A percentile compares a stretch with the other conserved stretches of the same genome.
Conservation (phyloP, 1,284 basidiomycete genomes). For the Fomitiporia mediterranea region DNA sequence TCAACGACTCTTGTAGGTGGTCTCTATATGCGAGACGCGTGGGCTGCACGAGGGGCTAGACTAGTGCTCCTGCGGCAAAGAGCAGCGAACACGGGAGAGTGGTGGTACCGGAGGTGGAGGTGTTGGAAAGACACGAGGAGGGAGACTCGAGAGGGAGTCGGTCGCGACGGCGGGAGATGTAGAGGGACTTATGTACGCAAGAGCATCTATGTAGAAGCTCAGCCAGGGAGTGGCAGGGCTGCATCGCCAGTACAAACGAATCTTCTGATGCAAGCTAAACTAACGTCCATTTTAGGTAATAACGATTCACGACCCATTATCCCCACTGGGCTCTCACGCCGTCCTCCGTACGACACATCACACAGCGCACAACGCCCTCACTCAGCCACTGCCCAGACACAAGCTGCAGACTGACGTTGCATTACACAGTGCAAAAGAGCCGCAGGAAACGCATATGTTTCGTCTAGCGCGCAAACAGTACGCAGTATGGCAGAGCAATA, state of each 20-base stretch:
- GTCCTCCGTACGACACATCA: neutral
- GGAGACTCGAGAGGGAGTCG: neutral
- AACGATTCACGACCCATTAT: too few species aligned
- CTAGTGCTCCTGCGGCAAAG: neutral
- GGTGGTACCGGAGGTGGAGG: neutral
- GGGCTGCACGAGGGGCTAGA: neutral
- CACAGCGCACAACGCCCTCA: neutral
- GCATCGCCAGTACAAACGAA: too few species aligned
- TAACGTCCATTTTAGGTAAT: too few species aligned
- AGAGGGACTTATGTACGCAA: neutral
- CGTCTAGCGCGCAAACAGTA: too few species aligned
- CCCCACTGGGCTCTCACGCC: neutral
- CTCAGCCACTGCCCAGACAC: neutral
- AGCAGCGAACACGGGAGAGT: neutral
- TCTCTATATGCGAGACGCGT: neutral
- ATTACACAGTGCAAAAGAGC: neutral
- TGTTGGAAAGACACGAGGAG: neutral
- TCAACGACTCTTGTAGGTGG: neutral
- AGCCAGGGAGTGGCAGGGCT: too few species aligned
- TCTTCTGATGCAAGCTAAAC: neutral
- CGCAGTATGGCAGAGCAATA: neutral
- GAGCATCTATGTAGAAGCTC: too few species aligned
- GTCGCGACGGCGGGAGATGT: neutral
- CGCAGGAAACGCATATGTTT: too few species aligned
- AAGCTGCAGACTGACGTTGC: neutral